Evolutionary conservation across 768 basidiomycete genomes (phyloP), one percentile per base, ranked within the genome.

Genomic region (Xerocomellus amylosporus): DNA sequence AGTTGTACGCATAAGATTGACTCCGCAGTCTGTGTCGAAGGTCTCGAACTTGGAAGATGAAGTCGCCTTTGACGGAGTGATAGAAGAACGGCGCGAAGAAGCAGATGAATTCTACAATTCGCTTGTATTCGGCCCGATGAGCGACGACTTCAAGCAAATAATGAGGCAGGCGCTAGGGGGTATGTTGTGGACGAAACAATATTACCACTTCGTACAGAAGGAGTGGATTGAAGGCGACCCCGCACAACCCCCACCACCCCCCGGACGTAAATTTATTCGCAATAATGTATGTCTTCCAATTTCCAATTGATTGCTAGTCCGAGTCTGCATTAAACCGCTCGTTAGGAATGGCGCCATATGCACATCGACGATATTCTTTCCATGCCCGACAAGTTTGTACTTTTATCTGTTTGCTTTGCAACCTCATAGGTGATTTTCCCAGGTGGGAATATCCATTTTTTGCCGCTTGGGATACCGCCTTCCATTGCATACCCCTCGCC

Each of bases 381-480:
- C 13, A 98, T 99, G 97, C 97, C 97, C 8, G 96, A 99, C 74
- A 99, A 99, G 88, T 96, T 57, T 20, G 80, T 73, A 17, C 17
- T 51, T 31, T 36, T 13, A 5, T 42, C 3, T 22, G 2, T 31
- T 36, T 10, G 4, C 31, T 42, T 44, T 40, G 14, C 37, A 37
- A 49, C 36, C 17, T 47, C 48, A 46, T 14, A 60, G 46, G 56
- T 50, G 36, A 56, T 43, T 46, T 45, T 5, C 31, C 22, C 49
- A 90, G 87, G 70, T 91, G 97, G 97, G 97, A 99, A 73, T 98
- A 98, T 69, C 97, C 97, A 1, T 98, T 97, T 80, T 98, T 99
- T 65, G 95, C 96, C 0, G 95, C 95, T 46, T 96, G 93, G 93
- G 92, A 96, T 69, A 93, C 89, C 0, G 97, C 97, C n/a, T 99